phyloP scores from a whole-genome alignment of 805 yeast species.

The Spathaspora sp. region DNA sequence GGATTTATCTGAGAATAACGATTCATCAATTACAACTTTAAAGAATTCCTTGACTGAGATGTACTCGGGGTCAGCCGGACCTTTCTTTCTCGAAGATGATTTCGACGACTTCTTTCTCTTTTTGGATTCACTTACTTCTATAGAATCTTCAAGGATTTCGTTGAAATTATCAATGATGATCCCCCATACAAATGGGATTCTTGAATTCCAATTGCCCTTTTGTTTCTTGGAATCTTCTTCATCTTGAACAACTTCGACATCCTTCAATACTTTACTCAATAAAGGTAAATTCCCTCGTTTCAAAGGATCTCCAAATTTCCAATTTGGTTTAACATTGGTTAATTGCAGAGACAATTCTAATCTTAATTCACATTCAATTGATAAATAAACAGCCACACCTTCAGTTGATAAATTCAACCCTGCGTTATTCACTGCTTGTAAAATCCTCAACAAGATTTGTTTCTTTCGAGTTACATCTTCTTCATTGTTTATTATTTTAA shows the following conservation, averaged over 20 bases:
- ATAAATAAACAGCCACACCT: conserved; percentile 70
- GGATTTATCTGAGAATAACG: conserved; percentile 69
- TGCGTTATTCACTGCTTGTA: conserved; percentile 45
- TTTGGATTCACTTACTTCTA: conserved; percentile 19
- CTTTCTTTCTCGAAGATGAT: conserved; percentile 2
- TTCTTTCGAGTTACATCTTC: conserved; percentile 11
- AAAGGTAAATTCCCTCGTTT: conserved; percentile 61
- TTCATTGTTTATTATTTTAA: conserved; percentile 9
- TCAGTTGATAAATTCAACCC: conserved; percentile 69
- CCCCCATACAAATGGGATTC: conserved; percentile 75
- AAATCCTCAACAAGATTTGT: conserved; percentile 22
- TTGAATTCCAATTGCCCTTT: conserved; percentile 70
- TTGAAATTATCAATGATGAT: conserved; percentile 47
- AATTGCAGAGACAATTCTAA: conserved; percentile 8
- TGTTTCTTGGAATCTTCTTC: conserved; percentile 28
- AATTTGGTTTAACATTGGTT: conserved; percentile 29
- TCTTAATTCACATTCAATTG: conserved; percentile 37
- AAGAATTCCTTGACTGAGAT: conserved; percentile 60
- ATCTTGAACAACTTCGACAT: conserved; percentile 39
- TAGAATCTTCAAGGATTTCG: conserved; percentile 13
- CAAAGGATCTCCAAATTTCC: conserved; percentile 77
- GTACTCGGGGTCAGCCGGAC: conserved; percentile 18
- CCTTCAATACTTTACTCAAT: conserved; percentile 62
- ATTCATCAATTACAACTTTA: conserved; percentile 75
- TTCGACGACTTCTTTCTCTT: conserved; percentile 18